Evolutionary conservation across 2,329 filamentous ascomycete genomes (phyloP).

Genomic region (Pseudocercospora fuligena): DNA sequence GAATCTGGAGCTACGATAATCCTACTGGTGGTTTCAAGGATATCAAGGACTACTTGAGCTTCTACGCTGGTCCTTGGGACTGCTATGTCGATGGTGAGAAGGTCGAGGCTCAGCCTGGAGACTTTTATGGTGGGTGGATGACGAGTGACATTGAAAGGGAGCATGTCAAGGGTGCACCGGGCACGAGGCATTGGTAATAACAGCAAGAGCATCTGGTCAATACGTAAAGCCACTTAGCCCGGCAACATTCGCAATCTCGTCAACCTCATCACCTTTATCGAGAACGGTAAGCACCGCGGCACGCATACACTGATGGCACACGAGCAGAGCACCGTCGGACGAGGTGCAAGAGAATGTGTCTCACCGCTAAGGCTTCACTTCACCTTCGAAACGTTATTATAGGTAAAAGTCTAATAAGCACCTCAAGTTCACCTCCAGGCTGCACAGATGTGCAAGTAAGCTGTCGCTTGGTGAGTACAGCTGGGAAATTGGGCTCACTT

Average conservation of each 20-base stretch:
- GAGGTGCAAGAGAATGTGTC: too few relatives aligned
- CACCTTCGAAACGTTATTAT: too few relatives aligned
- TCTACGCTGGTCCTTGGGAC: constrained; percentile 66
- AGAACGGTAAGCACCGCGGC: too few relatives aligned
- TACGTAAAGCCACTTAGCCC: background rate
- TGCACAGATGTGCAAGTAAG: background rate
- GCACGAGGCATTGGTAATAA: constrained; percentile 38
- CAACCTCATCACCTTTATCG: too few relatives aligned
- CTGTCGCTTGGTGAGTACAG: background rate
- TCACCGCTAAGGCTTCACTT: too few relatives aligned
- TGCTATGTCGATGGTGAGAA: constrained; percentile 66
- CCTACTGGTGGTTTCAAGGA: constrained; percentile 58
- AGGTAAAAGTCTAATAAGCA: too few relatives aligned
- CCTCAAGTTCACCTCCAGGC: background rate
- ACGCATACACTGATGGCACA: too few relatives aligned
- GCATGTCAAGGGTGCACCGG: constrained; percentile 52
- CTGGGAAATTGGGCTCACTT: background rate
- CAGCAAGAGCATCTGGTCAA: background rate
- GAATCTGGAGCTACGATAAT: constrained; percentile 64
- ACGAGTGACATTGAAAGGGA: constrained; percentile 63
- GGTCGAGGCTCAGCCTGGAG: constrained; percentile 63
- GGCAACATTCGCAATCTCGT: background rate
- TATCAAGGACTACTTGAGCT: constrained; percentile 62
- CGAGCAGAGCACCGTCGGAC: too few relatives aligned
- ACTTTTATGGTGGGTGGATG: constrained; percentile 69